Evolutionary conservation across 345 rosid genomes (phyloP), one percentile per base, ranked within the genome.

Genomic region (Xanthoceras sorbifolium): DNA sequence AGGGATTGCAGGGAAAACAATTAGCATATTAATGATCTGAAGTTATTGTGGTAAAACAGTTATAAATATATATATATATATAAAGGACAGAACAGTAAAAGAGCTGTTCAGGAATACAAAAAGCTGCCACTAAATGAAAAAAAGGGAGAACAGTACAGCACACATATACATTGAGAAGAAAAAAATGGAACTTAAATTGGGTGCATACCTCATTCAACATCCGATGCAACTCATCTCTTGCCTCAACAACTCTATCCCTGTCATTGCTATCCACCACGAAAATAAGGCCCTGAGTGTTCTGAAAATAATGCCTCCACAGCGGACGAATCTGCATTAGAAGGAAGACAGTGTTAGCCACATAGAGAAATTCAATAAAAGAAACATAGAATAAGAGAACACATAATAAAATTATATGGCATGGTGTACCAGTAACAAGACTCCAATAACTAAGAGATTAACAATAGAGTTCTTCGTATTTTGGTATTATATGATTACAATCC

Each of bases 251-350:
- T 72, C 94, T 87, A 83, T 90, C 94, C 74, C 94, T 86, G 78
- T 91, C 95, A 73, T 89, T 89, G 86, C 93, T 89, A 77, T 91
- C 93, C 74, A 89, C 95, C 72, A 91, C 92, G 26, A 89, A 91
- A 55, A 89, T 91, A 18, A 89, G 89, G 73, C 96, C 96, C 73
- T 91, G 96, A 32, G 93, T 91, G 83, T 91, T 91, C 76, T 91
- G 93, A 82, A 91, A 89, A 80, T 89, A 91, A 78, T 91, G 92
- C 93, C 93, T 91, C 95, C 95, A 91, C 76, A 91, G 50, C 34
- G 94, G 93, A 79, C 91, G 91, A 64, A 91, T 91, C 94, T 90
- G 90, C 67, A 61, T 17, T 52, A 26, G 60, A 71, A 67, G 69
- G 83, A 59, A 40, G 70, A 3, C 26, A 18, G 29, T 1, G 22